Conservation (phyloP, 371 early-diverging fungal genomes). For the Actinomortierella wolfii region DNA sequence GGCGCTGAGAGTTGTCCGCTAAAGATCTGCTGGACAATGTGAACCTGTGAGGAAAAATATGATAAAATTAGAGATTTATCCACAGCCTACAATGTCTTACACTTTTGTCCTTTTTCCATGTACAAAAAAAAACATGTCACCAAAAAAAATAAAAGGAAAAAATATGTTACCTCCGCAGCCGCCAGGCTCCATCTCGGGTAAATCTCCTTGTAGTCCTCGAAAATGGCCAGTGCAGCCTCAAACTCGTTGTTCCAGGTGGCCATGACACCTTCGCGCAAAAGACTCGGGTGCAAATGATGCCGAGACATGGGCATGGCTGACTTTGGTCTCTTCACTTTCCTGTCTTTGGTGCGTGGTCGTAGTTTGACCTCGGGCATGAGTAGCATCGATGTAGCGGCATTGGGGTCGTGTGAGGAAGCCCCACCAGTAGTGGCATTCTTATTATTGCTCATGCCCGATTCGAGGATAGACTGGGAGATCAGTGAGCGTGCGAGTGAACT, state of each 20-base stretch:
- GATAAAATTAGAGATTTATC: neutral
- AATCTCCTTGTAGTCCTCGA: constrained; percentile 17
- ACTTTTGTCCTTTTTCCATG: no score
- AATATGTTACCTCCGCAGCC: constrained; percentile 34
- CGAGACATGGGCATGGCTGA: constrained; percentile 23
- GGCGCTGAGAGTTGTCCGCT: constrained; percentile 40
- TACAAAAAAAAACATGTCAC: neutral
- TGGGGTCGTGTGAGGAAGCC: no score
- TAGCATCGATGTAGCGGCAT: no score
- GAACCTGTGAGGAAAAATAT: constrained; percentile 14
- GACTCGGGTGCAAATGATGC: constrained; percentile 23
- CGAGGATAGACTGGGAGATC: no score
- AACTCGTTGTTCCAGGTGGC: constrained; percentile 50
- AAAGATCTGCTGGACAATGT: constrained; percentile 36
- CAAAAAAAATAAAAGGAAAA: constrained; percentile 5
- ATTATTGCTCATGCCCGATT: no score
- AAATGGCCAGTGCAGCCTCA: constrained; percentile 28
- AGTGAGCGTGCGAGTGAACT: no score
- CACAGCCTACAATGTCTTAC: neutral
- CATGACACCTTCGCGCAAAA: constrained; percentile 30
- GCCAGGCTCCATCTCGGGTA: constrained; percentile 48
- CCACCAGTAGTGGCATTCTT: no score
- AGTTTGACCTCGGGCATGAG: no score
- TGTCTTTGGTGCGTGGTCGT: no score
- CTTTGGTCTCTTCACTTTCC: no score